phyloP scores from a whole-genome alignment of 345 rosid species.

The Pelargonium nanum region DNA sequence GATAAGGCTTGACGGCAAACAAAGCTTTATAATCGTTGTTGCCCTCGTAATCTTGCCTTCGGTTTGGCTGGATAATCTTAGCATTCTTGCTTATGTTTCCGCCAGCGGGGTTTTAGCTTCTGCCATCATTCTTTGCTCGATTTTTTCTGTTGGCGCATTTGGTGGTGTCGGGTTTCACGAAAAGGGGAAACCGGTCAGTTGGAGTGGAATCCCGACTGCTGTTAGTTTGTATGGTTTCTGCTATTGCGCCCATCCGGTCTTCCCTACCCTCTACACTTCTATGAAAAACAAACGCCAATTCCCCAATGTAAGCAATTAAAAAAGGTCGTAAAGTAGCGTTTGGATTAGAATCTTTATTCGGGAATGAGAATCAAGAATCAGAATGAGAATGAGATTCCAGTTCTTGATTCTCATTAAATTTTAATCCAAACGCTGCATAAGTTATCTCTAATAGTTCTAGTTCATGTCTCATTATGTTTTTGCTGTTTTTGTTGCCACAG shows the following conservation, averaged over 20 bases:
- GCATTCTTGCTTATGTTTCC: slow-evolving; percentile 33
- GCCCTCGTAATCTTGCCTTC: slow-evolving; percentile 30
- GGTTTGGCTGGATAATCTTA: slow-evolving; percentile 26
- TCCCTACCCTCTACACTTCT: slow-evolving; percentile 38
- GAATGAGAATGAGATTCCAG: too few relatives aligned
- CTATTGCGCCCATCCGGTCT: slow-evolving; percentile 33
- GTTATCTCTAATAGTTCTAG: too few relatives aligned
- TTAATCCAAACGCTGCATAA: too few relatives aligned
- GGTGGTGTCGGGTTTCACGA: slow-evolving; percentile 25
- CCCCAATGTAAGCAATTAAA: slow-evolving; percentile 28
- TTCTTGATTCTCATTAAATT: too few relatives aligned
- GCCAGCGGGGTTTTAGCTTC: slow-evolving; percentile 37
- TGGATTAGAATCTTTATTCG: too few relatives aligned
- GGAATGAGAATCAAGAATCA: too few relatives aligned
- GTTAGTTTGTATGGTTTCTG: slow-evolving; percentile 34
- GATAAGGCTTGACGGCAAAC: slow-evolving; percentile 18
- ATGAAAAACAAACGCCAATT: slow-evolving; percentile 34
- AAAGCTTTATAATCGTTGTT: slow-evolving; percentile 22
- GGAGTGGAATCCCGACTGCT: slow-evolving; percentile 31
- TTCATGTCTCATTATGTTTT: too few relatives aligned
- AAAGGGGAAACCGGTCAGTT: slow-evolving; percentile 24
- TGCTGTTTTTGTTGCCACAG: too few relatives aligned
- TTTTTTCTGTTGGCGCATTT: slow-evolving; percentile 25
- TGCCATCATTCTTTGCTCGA: slow-evolving; percentile 21
- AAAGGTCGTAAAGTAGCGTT: too few relatives aligned